Base-by-base conservation (phyloP, 352 stramenopile species). In the Globisporangium yorkense region DNA sequence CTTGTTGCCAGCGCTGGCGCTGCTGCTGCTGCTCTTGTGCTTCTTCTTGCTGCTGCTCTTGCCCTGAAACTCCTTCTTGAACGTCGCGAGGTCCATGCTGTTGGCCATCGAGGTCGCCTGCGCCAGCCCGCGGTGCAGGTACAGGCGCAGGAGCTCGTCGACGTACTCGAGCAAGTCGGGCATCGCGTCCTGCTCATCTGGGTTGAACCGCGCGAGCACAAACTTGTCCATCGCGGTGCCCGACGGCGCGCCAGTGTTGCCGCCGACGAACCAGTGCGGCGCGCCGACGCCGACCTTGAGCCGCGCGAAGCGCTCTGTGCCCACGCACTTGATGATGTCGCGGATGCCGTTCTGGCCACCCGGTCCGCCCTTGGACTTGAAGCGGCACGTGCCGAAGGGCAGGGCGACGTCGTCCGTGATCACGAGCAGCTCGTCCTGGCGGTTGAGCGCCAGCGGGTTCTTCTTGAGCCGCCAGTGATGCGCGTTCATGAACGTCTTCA, bases 201-300 rank as follows among this genome's bases (percentile, higher is more conserved):
- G 70, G 41, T 87, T 80, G 56, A 95, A 95, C 10, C 80, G 76
- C 35, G 63, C 79, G 12, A 95, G 67, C 21, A 95, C 86, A 37
- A 78, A 92, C 60, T 88, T 89, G 72, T 92, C 80, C 67, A 95
- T 89, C 16, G 81, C 80, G 3, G 84, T 89, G n/a, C 84, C 83
- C 0, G 85, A 69, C 5, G 83, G 83, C 0, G 85, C 81, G 4
- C 83, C 80, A 6, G 65, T 88, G 43, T 80, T 82, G 49, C 76
- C 80, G 16, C 69, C 73, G 31, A 65, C 62, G 61, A 95, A 95
- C 85, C 85, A 95, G 51, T 90, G 62, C 2, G 83, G 81, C 5
- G 81, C 77, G 7, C 86, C 86, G 12, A 95, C 64, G 29, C 86
- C 86, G 46, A 95, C 87, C 54, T 88, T 88, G 47, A 95, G 75